Evolutionary conservation across 371 early-diverging fungal genomes (phyloP).

Genomic region (Mortierella sp.): DNA sequence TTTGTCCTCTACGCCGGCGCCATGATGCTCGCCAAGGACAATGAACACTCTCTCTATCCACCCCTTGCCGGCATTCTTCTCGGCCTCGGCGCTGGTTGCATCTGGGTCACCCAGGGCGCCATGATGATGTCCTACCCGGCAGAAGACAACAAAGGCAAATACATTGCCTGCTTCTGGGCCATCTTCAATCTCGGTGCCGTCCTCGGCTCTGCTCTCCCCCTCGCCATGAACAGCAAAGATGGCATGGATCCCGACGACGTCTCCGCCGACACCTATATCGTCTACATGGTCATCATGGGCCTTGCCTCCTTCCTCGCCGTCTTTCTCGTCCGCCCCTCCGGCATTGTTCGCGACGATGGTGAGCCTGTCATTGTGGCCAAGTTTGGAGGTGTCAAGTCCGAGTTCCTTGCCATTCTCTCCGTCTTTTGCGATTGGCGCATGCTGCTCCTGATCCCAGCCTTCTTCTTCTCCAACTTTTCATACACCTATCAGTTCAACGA

Average conservation of each 20-base stretch:
- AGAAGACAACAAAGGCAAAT: conserved; percentile 81
- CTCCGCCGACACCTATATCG: conserved; percentile 61
- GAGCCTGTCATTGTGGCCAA: conserved; percentile 64
- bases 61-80: conserved; percentile 75
- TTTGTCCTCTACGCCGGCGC: conserved; percentile 69
- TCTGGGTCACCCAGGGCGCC: conserved; percentile 85
- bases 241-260: conserved; percentile 52
- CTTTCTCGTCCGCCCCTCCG: conserved; percentile 67
- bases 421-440: conserved; percentile 77
- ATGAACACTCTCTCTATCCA: conserved; percentile 58
- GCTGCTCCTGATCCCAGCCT: conserved; percentile 71
- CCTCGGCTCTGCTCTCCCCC: conserved; percentile 77
- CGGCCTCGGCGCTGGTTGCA: conserved; percentile 68
- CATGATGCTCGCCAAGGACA: conserved; percentile 63
- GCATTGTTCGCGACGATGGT: conserved; percentile 73
- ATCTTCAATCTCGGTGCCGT: conserved; percentile 76
- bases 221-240: conserved; percentile 64
- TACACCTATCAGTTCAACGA: conserved; percentile 78
- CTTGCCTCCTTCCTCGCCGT: conserved; percentile 65
- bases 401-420: conserved; percentile 65
- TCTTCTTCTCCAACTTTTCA: conserved; percentile 81
- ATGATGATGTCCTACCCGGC: conserved; percentile 87
- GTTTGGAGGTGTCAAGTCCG: conserved; percentile 61
- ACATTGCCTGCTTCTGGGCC: conserved; percentile 83
- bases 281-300: conserved; percentile 75